phyloP scores from a whole-genome alignment of 2,329 filamentous ascomycete genomes.

The Samsoniella hepiali region DNA sequence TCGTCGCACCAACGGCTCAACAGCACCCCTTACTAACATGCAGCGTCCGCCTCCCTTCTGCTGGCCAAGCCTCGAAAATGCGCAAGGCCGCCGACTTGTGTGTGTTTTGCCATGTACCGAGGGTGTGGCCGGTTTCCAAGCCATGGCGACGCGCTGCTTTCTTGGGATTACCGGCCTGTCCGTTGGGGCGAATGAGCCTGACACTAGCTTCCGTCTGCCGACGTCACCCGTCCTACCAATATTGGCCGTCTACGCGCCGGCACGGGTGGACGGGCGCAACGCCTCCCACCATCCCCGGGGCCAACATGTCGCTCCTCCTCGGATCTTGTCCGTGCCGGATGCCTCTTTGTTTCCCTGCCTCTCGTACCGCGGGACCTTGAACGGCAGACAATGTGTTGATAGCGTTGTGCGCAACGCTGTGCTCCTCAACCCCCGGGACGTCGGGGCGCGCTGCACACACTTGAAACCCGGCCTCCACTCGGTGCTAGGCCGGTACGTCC shows the following conservation, averaged over 20 bases:
- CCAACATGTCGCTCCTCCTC: neutral
- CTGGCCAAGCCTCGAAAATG: neutral
- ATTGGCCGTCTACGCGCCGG: too few species aligned
- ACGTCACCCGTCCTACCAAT: too few species aligned
- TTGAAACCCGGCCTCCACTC: neutral
- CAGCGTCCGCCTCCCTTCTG: neutral
- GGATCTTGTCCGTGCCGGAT: neutral
- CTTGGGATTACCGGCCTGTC: too few species aligned
- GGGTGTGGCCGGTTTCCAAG: too few species aligned
- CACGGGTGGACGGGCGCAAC: neutral
- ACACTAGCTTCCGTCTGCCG: too few species aligned
- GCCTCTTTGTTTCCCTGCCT: neutral
- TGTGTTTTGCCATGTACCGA: too few species aligned
- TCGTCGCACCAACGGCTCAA: constrained; percentile 6
- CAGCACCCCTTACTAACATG: too few species aligned
- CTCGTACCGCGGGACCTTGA: neutral
- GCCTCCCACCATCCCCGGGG: neutral
- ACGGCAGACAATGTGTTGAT: neutral
- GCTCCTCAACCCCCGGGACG: neutral
- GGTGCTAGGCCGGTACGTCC: constrained; percentile 8
- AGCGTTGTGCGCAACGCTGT: neutral
- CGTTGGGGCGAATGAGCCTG: too few species aligned
- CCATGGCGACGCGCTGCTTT: too few species aligned
- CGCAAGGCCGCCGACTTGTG: too few species aligned
- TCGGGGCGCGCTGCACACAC: neutral